Conservation (phyloP, 306 rosid genomes). For the Glycine tomentella region DNA sequence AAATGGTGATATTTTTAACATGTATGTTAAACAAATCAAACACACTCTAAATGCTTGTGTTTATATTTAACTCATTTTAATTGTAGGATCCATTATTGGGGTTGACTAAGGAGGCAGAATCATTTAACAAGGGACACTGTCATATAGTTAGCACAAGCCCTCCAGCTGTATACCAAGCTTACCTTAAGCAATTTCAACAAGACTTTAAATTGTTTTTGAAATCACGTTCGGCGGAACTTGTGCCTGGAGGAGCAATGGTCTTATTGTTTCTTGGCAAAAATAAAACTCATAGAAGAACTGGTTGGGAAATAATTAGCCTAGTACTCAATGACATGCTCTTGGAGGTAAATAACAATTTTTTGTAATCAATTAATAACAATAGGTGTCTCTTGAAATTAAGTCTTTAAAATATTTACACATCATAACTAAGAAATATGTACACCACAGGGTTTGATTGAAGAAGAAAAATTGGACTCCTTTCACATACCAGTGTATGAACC, state of each 20-base stretch:
- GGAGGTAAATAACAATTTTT: constrained; percentile 43
- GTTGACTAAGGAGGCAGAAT: not conserved
- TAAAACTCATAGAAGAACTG: not conserved
- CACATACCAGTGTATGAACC: too few relatives aligned
- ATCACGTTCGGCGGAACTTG: constrained; percentile 55
- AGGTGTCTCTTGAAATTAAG: not conserved
- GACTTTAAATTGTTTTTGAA: constrained; percentile 52
- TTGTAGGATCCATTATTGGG: constrained; percentile 25
- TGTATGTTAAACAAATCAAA: too few relatives aligned
- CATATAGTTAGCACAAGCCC: constrained; percentile 48
- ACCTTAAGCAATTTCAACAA: constrained; percentile 49
- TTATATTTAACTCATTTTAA: not conserved
- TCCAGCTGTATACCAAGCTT: constrained; percentile 43
- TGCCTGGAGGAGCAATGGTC: constrained; percentile 53
- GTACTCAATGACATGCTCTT: constrained; percentile 51
- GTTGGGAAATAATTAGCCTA: not conserved
- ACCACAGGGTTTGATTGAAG: constrained; percentile 35
- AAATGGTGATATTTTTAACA: too few relatives aligned
- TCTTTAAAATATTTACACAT: not conserved
- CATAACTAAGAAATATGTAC: not conserved
- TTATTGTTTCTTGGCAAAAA: constrained; percentile 46
- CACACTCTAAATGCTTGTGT: not conserved
- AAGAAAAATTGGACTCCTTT: not conserved
- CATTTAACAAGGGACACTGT: constrained; percentile 21
- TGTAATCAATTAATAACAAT: too few relatives aligned